phyloP scores from a whole-genome alignment of 2,329 filamentous ascomycete genomes.

The Magnaporthales sp. region DNA sequence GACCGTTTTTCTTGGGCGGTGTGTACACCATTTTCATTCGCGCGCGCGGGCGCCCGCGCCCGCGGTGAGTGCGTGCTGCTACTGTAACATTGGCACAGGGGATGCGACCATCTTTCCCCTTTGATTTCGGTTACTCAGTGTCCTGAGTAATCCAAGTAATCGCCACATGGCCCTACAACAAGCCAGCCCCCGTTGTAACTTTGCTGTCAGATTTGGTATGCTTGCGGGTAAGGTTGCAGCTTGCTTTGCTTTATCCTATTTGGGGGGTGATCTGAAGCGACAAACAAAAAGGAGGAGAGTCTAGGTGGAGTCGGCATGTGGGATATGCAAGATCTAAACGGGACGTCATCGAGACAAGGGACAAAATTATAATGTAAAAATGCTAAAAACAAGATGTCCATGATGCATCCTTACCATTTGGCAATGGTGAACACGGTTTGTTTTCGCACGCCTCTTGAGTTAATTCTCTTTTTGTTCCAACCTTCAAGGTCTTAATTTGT shows the following conservation, averaged over 20 bases:
- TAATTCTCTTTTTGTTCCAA: background rate
- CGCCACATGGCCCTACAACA: background rate
- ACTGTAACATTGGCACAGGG: background rate
- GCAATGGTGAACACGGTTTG: background rate
- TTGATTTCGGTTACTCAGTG: background rate
- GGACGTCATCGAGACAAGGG: background rate
- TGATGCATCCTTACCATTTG: background rate
- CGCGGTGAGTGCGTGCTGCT: background rate
- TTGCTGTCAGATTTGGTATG: background rate
- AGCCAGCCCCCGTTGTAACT: background rate
- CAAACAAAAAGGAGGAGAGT: background rate
- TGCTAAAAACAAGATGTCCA: background rate
- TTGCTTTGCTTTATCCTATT: background rate
- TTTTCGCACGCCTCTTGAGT: no score
- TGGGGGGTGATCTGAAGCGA: background rate
- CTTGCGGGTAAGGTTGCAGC: background rate
- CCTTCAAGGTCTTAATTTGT: background rate
- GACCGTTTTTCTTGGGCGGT: background rate
- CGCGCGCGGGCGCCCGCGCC: no score
- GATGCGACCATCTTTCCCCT: background rate
- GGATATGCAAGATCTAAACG: background rate
- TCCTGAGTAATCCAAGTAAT: background rate
- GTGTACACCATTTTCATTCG: background rate
- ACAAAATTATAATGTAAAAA: background rate
- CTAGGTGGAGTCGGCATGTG: background rate